Percentiles rank a stretch among this genome's conserved stretches.
These are phyloP conservation scores for Diaporthe sp. DNA, from an alignment of 2,329 filamentous ascomycete species.

Conservation along the genomic window DNA sequence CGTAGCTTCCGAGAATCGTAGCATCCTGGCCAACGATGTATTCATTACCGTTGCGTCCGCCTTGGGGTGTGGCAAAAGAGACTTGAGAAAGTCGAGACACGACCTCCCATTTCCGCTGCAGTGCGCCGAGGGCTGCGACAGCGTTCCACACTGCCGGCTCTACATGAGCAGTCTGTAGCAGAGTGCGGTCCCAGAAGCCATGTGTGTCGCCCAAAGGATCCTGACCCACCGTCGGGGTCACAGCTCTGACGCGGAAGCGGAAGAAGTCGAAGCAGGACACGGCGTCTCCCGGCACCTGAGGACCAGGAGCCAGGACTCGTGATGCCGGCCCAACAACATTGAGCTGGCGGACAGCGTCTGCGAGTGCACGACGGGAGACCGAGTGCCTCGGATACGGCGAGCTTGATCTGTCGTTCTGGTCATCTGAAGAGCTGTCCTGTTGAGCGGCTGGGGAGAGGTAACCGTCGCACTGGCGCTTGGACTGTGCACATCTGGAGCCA, in stretches of 20 bases:
- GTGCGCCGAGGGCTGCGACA: conserved; percentile 50
- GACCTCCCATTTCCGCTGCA: conserved; percentile 47
- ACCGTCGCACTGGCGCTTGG: conserved; percentile 50
- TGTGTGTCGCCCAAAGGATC: background rate
- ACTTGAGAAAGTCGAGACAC: background rate
- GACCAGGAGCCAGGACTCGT: conserved; percentile 40
- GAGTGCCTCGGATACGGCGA: background rate
- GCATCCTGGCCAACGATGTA: background rate
- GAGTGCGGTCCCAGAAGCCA: conserved; percentile 48
- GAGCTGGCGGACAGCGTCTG: conserved; percentile 45
- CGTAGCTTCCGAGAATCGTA: too few species aligned
- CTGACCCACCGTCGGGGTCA: conserved; percentile 39
- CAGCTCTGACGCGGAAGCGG: conserved; percentile 47
- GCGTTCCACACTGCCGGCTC: conserved; percentile 53
- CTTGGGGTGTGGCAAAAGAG: background rate
- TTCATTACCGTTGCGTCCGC: background rate
- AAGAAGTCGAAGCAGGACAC: conserved; percentile 51
- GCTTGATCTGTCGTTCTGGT: background rate
- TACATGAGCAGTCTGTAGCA: conserved; percentile 50
- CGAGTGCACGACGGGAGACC: conserved; percentile 50
- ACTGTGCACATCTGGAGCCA: conserved; percentile 37
- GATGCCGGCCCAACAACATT: conserved; percentile 47
- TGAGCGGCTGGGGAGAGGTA: conserved; percentile 43
- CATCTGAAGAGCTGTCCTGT: background rate
- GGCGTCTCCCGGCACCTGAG: conserved; percentile 25